A percentile compares a stretch with the other conserved stretches of the same genome.
These are phyloP conservation scores for Solanum clarkiae DNA, from an alignment of 257 asterid genomes.

Conservation along the genomic window DNA sequence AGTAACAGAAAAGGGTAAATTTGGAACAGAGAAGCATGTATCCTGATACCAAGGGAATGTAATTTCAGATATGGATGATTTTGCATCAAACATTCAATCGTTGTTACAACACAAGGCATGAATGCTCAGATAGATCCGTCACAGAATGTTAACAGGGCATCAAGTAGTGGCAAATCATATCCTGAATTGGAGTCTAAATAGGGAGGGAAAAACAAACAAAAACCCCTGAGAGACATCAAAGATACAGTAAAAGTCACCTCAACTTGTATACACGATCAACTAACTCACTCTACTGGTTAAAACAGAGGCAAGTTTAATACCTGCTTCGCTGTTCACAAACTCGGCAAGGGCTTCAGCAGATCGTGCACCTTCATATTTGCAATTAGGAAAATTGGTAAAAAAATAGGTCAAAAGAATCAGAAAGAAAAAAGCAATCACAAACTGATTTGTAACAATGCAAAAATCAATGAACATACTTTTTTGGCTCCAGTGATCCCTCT, in stretches of 20 bases:
- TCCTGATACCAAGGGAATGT: background rate
- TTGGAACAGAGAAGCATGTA: background rate
- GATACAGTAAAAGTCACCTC: background rate
- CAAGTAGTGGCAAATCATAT: background rate
- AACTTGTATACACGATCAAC: background rate
- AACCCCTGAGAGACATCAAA: background rate
- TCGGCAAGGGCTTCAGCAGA: constrained; percentile 75
- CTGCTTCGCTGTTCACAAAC: constrained; percentile 71
- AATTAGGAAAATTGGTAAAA: background rate
- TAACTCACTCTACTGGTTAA: background rate
- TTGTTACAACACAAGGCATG: background rate
- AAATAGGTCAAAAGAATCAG: background rate
- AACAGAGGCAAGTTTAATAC: constrained; percentile 19
- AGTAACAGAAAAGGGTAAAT: background rate
- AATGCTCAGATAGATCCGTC: background rate
- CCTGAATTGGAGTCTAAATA: background rate
- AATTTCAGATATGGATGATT: background rate
- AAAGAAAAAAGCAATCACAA: background rate
- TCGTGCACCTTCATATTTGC: constrained; percentile 78
- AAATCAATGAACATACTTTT: constrained; percentile 40
- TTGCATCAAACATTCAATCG: background rate
- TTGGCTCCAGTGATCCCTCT: constrained; percentile 83
- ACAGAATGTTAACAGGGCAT: background rate
- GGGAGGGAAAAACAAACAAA: background rate
- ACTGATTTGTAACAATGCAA: background rate